Evolutionary conservation across 805 yeast genomes (phyloP).

Genomic region (Saccharomyces paradoxus): DNA sequence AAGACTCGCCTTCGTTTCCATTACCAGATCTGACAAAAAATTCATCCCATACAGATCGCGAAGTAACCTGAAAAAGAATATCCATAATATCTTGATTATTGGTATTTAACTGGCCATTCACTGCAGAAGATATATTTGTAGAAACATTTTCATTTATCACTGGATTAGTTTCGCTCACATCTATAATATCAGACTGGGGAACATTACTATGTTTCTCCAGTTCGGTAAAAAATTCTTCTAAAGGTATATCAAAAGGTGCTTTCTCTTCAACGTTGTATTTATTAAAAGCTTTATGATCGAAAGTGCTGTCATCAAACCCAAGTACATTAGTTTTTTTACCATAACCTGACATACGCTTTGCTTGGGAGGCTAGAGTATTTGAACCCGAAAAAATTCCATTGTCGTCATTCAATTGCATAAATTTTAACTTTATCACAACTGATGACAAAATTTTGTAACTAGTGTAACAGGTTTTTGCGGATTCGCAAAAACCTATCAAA

Average conservation of each 20-base stretch:
- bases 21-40: constrained; percentile 13
- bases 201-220: constrained; percentile 27
- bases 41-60: constrained; percentile 59
- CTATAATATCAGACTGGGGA: constrained; percentile 1
- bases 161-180: neutral
- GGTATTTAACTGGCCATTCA: neutral
- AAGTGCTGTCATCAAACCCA: neutral
- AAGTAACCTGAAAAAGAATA: constrained; percentile 53
- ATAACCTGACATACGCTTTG: neutral
- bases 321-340: neutral
- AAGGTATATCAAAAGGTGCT: constrained; percentile 10
- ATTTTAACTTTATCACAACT: constrained; percentile 58
- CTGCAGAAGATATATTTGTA: neutral
- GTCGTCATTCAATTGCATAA: constrained; percentile 1
- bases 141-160: constrained; percentile 9
- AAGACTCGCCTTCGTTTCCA: neutral
- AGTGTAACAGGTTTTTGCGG: constrained; percentile 64
- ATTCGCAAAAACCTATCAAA: constrained; percentile 64
- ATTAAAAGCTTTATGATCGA: neutral
- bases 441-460: constrained; percentile 64
- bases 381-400: constrained; percentile 8
- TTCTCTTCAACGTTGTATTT: neutral
- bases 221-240: constrained; percentile 44
- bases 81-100: constrained; percentile 41
- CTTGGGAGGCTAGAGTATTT: constrained; percentile 7